Evolutionary conservation across 768 basidiomycete genomes (phyloP), one percentile per base, ranked within the genome.

Genomic region (Pulveroboletus ravenelii): DNA sequence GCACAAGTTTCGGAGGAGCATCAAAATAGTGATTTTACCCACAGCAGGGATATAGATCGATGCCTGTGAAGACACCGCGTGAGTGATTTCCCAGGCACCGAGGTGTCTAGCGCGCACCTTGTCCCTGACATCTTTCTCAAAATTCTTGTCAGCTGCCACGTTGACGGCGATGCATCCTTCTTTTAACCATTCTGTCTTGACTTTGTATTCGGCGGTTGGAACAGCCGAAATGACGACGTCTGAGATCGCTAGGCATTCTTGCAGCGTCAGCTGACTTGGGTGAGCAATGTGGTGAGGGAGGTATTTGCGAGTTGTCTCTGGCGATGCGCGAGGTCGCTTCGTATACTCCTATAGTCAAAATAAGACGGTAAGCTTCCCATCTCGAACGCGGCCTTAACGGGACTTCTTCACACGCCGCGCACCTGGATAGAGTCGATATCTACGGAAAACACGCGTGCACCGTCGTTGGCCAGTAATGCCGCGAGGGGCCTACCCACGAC

Each of bases 401-500:
- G 39, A 41, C 23, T 15, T 6, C 18, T 27, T 50, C 40, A 30
- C 43, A 27, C 12, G 18, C 42, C 29, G 35, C 63, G 44, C 37
- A 82, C 85, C 73, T 96, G 89, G 46, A 94, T 89, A 10, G 92
- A 90, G 65, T 95, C 93, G 49, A 98, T 90, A 66, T 99, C 96
- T 5, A 89, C 90, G 6, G 91, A 94, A 62, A 97, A 85, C 6
- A 97, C 96, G 9, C 93, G 78, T 2, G 95, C 96, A 27, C 96
- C 96, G 63, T 99, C 96, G 64, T 99, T 99, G 3, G 94, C 83
- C 37, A 98, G 78, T 41, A 99, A 74, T 5, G 96, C 96, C 0
- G 93, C 95, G n/a, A 98, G 76, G 12, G 95, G 96, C 52, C 96
- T 78, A 15, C 96, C 96, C 14, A 99, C 96, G 32, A 99, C 96